These are phyloP conservation scores for Trichoderma virens DNA, from an alignment of 495 filamentous ascomycete species.

Conservation along the genomic window DNA sequence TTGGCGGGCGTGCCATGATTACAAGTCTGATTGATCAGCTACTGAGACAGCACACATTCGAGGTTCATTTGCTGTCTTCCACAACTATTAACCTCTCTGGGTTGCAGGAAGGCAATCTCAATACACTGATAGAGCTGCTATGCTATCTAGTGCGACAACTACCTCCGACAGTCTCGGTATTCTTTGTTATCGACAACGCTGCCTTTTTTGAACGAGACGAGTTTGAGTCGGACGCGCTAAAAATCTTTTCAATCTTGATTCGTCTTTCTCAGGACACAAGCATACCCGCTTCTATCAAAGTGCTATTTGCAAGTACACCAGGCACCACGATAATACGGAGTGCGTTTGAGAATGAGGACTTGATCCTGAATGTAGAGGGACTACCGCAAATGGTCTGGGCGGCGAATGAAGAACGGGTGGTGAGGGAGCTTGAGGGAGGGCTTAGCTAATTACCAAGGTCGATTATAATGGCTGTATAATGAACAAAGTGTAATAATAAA, in stretches of 20 bases:
- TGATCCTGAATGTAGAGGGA: background rate
- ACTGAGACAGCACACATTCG: background rate
- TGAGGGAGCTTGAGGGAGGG: background rate
- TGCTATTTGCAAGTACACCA: background rate
- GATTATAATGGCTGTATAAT: no score
- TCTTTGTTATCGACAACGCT: background rate
- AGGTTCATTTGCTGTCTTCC: background rate
- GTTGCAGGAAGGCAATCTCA: background rate
- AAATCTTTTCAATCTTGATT: background rate
- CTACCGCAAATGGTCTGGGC: constrained; percentile 4
- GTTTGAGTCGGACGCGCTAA: background rate
- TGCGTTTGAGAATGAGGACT: background rate
- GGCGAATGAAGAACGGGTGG: constrained; percentile 2
- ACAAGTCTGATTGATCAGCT: background rate
- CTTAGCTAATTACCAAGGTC: background rate
- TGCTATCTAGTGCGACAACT: background rate
- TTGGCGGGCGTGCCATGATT: background rate
- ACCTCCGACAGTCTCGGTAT: background rate
- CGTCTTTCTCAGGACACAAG: background rate
- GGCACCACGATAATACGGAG: background rate
- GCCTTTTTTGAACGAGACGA: background rate
- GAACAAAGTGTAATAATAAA: no score
- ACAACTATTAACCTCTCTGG: background rate
- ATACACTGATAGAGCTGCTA: background rate
- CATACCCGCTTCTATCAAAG: background rate